Base-by-base conservation (phyloP, 805 yeast species). In the Zygotorulaspora danielsina region DNA sequence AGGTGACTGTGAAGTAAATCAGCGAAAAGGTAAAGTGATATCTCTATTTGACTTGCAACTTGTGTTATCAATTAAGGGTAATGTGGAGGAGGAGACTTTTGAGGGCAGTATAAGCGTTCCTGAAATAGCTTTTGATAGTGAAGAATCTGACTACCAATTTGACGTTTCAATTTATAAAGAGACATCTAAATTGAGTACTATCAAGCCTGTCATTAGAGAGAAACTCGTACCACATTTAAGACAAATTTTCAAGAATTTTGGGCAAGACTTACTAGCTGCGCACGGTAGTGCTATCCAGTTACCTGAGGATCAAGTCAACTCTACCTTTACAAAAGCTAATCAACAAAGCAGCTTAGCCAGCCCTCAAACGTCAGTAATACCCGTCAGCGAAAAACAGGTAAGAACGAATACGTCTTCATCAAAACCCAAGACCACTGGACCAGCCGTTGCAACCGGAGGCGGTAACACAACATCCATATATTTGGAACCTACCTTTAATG, bases 1-100 rank as follows among this genome's bases (percentile, higher is more conserved):
- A 54, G 99, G 99, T 38, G 99, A 93, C 54, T 95, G 89, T 49
- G 98, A 89, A 59, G 97, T 93, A 20, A 83, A 87, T 51, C 98
- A 93, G 68, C 79, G 98, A 54, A 93, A 93, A 64, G 98, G 99
- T 11, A 89, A 90, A 63, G 94, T 90, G 18, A 89, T 93, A 53
- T 84, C 95, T 4, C 66, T 93, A 43, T 93, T 87, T 63, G 98
- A 93, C 55, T 68, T 93, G 58, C 74, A 79, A 45, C 45, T 89
- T 34, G 78, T 74, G 2, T 59, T 89, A 42, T 70, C 69, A n/a
- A 76, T 79, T 52, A 61, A 57, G 6, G 87, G 89, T 5, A 51
- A 54, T 8, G 64, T 62, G 19, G 59, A 52, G 5, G 66, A 61
- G 7, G 68, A 57, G 8, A 64, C 60, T 5, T 78, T 77, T 35